A percentile compares a stretch with the other conserved stretches of the same genome.
Conservation (phyloP, 148 eudicot species). For the Euryodendron excelsum region DNA sequence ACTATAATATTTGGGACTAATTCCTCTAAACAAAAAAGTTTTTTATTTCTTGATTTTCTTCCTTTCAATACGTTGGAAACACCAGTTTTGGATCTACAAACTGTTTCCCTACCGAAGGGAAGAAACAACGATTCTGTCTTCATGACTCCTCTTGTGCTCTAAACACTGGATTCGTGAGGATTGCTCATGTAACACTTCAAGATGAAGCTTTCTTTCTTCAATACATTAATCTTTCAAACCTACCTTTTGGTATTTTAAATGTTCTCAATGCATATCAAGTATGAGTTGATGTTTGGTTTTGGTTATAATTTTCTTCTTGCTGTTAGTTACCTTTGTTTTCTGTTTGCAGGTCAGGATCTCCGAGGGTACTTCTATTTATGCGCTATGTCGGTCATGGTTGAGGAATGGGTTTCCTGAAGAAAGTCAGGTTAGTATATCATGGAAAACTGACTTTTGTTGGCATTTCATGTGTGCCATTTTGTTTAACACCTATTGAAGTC, state of each 20-base stretch:
- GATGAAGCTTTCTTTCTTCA: not conserved
- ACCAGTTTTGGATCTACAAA: not conserved
- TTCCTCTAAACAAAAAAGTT: not conserved
- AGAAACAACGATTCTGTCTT: not conserved
- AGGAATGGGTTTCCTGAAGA: constrained; percentile 63
- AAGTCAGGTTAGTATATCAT: constrained; percentile 27
- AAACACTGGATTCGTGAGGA: not conserved
- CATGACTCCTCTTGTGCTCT: not conserved
- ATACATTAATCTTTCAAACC: not conserved
- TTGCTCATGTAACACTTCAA: not conserved
- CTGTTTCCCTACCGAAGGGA: not conserved
- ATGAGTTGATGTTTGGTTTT: constrained; percentile 9
- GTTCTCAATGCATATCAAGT: not conserved
- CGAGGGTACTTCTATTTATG: constrained; percentile 62
- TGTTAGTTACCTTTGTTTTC: constrained; percentile 10
- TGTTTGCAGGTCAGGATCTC: constrained; percentile 56
- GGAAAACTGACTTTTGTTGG: not conserved
- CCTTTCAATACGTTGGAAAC: not conserved
- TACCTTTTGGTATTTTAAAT: not conserved
- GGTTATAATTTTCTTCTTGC: constrained; percentile 11
- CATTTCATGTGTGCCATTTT: constrained; percentile 9
- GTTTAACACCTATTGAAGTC: not conserved
- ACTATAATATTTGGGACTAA: not conserved
- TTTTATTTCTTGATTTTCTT: not conserved
- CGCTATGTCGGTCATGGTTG: constrained; percentile 87